Evolutionary conservation across 2,329 filamentous ascomycete genomes (phyloP), one percentile per base, ranked within the genome.

Genomic region (Apiospora pterosperma): DNA sequence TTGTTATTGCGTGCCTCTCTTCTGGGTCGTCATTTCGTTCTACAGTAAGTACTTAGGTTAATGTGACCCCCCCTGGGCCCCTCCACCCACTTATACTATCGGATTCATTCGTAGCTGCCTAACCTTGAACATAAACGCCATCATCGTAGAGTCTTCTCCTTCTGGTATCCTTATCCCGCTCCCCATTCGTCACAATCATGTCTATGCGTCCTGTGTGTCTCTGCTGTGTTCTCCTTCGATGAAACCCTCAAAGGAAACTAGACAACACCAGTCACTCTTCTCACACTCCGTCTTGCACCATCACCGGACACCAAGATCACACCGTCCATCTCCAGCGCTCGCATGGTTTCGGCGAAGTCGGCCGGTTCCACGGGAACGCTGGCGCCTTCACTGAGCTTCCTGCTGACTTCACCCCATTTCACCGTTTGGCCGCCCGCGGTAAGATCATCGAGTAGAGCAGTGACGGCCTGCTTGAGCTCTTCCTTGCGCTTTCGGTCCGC

Each of bases 301-400:
- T 98, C 95, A 0, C 96, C 96, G 38, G 85, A 84, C 21, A 98
- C 83, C 78, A 91, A 91, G 64, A 97, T 84, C 36, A 87, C 81
- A 0, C 94, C 96, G 79, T 98, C 96, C 68, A 90, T 87, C 82
- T 99, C 95, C 65, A 98, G 80, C 12, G 85, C 82, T 68, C 91
- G 84, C 76, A 98, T 86, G 14, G 89, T 91, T 77, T 97, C 94
- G 14, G 87, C 86, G 76, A 99, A 96, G 76, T 98, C 95, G 11
- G 83, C 79, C 42, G 87, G 84, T 72, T 97, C 95, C 11, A 98
- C 83, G 12, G 88, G 83, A 65, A 90, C 82, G 72, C 88, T 89
- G 59, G 86, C 88, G 68, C 87, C 85, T 74, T 97, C 96, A 55
- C 84, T 83, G 62, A 99, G 77, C 68, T 84, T 86, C 72, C 89